These are phyloP conservation scores for Pseudogymnoascus sp. DNA, from an alignment of 2,329 filamentous ascomycete genomes.

Conservation along the genomic window DNA sequence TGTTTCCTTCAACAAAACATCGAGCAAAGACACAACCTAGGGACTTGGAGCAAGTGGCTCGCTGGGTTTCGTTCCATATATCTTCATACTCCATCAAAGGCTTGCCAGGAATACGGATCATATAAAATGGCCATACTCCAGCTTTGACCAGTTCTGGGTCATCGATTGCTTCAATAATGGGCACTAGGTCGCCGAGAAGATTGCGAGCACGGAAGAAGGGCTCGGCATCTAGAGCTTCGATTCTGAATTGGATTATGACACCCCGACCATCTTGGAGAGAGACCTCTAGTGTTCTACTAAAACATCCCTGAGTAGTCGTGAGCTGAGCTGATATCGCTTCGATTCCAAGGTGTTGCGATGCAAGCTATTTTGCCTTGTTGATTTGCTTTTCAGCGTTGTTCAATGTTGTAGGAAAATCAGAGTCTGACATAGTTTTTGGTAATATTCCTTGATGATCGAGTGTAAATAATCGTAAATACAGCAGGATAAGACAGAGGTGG, in stretches of 20 bases:
- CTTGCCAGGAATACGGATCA: constrained; percentile 18
- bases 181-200: constrained; percentile 17
- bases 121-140: constrained; percentile 18
- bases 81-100: constrained; percentile 12
- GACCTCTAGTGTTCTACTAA: constrained; percentile 20
- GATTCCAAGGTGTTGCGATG: constrained; percentile 11
- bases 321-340: constrained; percentile 15
- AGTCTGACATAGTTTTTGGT: not conserved
- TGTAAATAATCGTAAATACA: not conserved
- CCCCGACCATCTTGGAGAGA: constrained; percentile 15
- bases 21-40: not conserved
- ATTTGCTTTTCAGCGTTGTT: constrained; percentile 13
- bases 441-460: not conserved
- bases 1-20: not conserved
- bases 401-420: constrained; percentile 7
- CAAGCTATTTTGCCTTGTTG: constrained; percentile 15
- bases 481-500: not conserved
- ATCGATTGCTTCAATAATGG: constrained; percentile 15
- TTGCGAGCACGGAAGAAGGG: constrained; percentile 16
- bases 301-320: constrained; percentile 17
- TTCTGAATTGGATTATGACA: constrained; percentile 20
- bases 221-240: constrained; percentile 16
- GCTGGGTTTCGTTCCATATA: not conserved
- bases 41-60: not conserved
- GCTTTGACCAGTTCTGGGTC: constrained; percentile 15